Evolutionary conservation across 148 eudicot genomes (phyloP), one percentile per base, ranked within the genome.

Genomic region (Amaranthus palmeri): DNA sequence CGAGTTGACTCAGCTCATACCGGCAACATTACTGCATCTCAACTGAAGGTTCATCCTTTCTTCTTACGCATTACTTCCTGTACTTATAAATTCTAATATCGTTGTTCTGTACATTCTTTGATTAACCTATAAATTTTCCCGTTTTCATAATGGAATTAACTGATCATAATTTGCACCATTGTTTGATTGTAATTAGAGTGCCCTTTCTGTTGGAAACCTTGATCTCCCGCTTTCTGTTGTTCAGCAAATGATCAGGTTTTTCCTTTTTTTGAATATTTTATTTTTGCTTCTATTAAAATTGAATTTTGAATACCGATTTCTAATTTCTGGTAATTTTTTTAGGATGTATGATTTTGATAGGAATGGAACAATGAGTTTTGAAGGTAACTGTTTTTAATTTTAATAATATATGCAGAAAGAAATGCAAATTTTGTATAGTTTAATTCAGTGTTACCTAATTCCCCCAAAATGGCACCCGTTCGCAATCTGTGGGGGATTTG

Each of bases 271-370:
- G 36, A 14, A 42, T 55, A 14, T 54, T 10, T 43, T n/a, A 53
- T 36, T 53, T 60, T 10, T 25, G 36, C 18, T 40, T 41, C 40
- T 64, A 15, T 3, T 5, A 41, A 55, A 2, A 55, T 60, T 56
- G 8, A 43, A 56, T 11, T 71, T 10, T 43, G n/a, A 41, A 10
- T 6, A 51, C 11, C 13, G 41, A 59, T 62, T 54, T 11, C 36
- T 62, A 6, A 49, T 18, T 65, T 75, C 61, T 45, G 25, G 43
- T 43, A 68, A 4, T 59, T 59, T 43, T 54, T 59, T 75, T 82
- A 92, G 98, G 89, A 90, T 92, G 93, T 88, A 88, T 65, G 96
- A 90, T 83, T 92, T 85, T 78, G 98, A 92, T 69, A 83, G 79
- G 47, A 88, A 88, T 81, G 96, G 98, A 67, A 87, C 85, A 15